Percentiles rank a stretch among this genome's conserved stretches.
phyloP scores from a whole-genome alignment of 2,329 filamentous ascomycete species.

The Colletotrichum phormii region DNA sequence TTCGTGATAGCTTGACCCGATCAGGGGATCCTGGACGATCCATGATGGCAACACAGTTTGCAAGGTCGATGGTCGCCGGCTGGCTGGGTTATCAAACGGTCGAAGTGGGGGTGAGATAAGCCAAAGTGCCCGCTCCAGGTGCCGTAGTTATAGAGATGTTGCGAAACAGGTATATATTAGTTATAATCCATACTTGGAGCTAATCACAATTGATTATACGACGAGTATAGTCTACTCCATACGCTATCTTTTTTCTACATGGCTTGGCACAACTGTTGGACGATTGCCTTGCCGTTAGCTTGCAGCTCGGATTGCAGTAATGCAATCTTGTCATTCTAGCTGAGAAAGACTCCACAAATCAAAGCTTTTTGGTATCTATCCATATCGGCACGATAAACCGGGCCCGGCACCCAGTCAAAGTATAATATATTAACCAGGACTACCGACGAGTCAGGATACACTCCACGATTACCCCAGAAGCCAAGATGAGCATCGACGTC shows the following conservation, averaged over 20 bases:
- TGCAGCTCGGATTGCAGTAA: background rate
- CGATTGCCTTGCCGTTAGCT: background rate
- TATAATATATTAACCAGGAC: conserved; percentile 17
- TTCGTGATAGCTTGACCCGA: background rate
- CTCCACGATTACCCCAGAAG: conserved; percentile 33
- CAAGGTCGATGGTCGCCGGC: background rate
- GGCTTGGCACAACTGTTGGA: background rate
- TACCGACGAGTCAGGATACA: conserved; percentile 20
- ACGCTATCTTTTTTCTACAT: background rate
- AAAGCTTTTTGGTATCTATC: conserved; percentile 2
- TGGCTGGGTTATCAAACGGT: background rate
- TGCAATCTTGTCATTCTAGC: background rate
- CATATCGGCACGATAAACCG: background rate
- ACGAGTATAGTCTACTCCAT: background rate
- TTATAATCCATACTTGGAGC: background rate
- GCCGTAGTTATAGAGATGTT: background rate
- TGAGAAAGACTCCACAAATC: conserved; percentile 18
- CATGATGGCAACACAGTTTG: background rate
- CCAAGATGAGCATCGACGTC: conserved; percentile 9
- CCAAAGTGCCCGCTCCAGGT: background rate
- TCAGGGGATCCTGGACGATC: background rate
- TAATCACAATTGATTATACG: background rate
- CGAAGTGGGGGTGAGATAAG: background rate
- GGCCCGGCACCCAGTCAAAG: conserved; percentile 18
- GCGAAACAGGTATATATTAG: background rate